These are phyloP conservation scores for Beauveria sp. DNA, from an alignment of 2,329 filamentous ascomycete species.

Conservation along the genomic window DNA sequence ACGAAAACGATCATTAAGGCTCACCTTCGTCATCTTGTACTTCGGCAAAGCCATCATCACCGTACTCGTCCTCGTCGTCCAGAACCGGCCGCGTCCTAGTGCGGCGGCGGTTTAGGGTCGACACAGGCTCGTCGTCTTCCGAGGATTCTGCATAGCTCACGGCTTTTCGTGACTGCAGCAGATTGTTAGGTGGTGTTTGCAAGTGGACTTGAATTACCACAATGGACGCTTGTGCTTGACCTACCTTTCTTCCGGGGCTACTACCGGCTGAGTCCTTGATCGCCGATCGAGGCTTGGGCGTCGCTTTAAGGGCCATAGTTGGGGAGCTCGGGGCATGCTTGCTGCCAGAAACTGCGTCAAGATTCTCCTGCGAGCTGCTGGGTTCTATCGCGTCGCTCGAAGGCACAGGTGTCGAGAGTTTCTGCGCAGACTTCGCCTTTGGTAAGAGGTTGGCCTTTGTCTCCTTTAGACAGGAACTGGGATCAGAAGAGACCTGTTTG, in stretches of 20 bases:
- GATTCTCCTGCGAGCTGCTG: conserved; percentile 61
- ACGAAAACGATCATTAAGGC: not conserved
- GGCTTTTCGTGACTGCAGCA: conserved; percentile 39
- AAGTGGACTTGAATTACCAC: too few species aligned
- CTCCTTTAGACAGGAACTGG: conserved; percentile 32
- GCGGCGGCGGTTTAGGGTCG: conserved; percentile 32
- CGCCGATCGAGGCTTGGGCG: conserved; percentile 32
- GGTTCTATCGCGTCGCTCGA: conserved; percentile 70
- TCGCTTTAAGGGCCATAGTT: conserved; percentile 33
- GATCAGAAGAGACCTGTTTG: conserved; percentile 25
- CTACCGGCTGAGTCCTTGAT: conserved; percentile 40
- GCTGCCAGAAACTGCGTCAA: conserved; percentile 34
- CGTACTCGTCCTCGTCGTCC: conserved; percentile 63
- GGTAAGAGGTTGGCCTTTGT: conserved; percentile 33
- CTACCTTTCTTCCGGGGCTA: conserved; percentile 76
- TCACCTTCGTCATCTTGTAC: conserved; percentile 57
- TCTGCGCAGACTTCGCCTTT: conserved; percentile 21
- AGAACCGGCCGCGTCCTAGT: conserved; percentile 50
- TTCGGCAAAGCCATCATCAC: conserved; percentile 57
- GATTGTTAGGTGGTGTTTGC: not conserved
- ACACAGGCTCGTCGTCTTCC: conserved; percentile 68
- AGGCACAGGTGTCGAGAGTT: conserved; percentile 60
- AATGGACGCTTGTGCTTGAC: conserved; percentile 9
- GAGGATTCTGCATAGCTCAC: conserved; percentile 84
- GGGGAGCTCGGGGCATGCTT: conserved; percentile 42